Conservation (phyloP, 768 basidiomycete species). For the Termitomyces eurrhizus region DNA sequence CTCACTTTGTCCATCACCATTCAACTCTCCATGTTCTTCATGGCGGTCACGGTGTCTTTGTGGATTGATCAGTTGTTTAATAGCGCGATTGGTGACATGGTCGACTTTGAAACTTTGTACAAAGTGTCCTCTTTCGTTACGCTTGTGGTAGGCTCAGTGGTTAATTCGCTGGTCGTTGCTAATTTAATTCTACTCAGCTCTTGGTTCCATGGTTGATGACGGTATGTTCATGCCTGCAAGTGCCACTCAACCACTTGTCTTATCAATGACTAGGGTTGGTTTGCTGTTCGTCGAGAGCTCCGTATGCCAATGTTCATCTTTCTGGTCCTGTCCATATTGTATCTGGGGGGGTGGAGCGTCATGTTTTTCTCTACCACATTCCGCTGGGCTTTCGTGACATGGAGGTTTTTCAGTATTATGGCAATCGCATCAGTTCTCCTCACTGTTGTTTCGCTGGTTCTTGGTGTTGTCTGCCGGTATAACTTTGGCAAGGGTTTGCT, state of each 20-base stretch:
- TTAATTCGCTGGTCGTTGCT: neutral
- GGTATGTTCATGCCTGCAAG: constrained; percentile 28
- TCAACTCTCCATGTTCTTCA: constrained; percentile 78
- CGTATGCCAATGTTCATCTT: constrained; percentile 59
- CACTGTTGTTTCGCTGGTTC: constrained; percentile 46
- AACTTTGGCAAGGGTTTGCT: constrained; percentile 78
- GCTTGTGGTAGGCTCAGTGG: constrained; percentile 46
- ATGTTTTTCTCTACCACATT: constrained; percentile 74
- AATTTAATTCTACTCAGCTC: constrained; percentile 35
- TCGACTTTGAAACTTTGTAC: constrained; percentile 43
- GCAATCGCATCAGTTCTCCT: constrained; percentile 54
- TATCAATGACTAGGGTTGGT: constrained; percentile 56
- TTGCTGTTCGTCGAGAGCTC: constrained; percentile 65
- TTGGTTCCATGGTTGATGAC: constrained; percentile 67
- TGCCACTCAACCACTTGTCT: neutral
- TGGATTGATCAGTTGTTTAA: constrained; percentile 79
- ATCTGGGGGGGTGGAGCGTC: constrained; percentile 64
- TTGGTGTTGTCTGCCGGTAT: constrained; percentile 64
- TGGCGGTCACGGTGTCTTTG: constrained; percentile 60
- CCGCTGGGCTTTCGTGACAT: constrained; percentile 71
- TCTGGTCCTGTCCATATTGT: constrained; percentile 53
- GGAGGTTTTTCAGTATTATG: constrained; percentile 72
- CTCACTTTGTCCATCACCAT: constrained; percentile 67
- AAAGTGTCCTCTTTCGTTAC: constrained; percentile 52
- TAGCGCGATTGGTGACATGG: constrained; percentile 55